Evolutionary conservation across 345 rosid genomes (phyloP).

Genomic region (Punica granatum): DNA sequence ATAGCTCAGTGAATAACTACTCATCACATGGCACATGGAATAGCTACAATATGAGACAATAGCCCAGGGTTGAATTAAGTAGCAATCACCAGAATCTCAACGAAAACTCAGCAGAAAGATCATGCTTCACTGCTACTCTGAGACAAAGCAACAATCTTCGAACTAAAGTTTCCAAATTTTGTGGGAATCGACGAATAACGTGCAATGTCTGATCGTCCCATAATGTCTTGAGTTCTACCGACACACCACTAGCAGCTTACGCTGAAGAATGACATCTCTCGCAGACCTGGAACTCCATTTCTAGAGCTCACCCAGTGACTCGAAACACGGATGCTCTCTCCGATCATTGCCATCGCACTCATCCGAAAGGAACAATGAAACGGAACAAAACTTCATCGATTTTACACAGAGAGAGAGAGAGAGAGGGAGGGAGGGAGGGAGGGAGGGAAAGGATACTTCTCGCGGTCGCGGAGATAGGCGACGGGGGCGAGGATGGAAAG

Average conservation of each 20-base stretch:
- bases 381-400: not conserved
- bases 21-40: too few relatives aligned
- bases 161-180: not conserved
- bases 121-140: too few relatives aligned
- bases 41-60: too few relatives aligned
- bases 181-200: not conserved
- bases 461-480: slow-evolving; percentile 90
- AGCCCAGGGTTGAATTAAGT: too few relatives aligned
- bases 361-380: not conserved
- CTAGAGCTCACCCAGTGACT: not conserved
- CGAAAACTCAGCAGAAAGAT: too few relatives aligned
- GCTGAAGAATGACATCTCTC: too few relatives aligned
- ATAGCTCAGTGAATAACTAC: too few relatives aligned
- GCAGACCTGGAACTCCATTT: not conserved
- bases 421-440: slow-evolving; percentile 1
- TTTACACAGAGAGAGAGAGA: not conserved
- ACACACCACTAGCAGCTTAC: not conserved
- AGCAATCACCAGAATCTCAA: too few relatives aligned
- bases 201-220: not conserved
- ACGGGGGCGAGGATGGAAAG: slow-evolving; percentile 79
- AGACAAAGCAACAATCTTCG: too few relatives aligned
- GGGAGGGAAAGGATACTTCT: slow-evolving; percentile 38
- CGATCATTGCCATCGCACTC: not conserved
- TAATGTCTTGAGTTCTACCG: not conserved
- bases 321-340: not conserved